Conservation (phyloP, 2,329 filamentous ascomycete species). For the Metarhizium humberi region DNA sequence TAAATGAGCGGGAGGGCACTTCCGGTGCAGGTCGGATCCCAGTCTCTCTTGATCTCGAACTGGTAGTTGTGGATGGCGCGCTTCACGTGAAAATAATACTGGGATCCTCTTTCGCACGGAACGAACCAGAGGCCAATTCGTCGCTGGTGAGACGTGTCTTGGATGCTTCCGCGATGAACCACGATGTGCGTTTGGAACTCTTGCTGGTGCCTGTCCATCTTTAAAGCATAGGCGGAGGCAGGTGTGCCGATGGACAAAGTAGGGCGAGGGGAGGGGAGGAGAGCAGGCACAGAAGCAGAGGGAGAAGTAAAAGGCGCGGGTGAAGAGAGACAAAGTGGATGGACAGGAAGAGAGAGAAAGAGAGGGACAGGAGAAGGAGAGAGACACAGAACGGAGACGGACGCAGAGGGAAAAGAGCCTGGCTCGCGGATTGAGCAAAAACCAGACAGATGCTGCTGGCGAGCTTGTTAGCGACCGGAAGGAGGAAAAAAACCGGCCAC, state of each 20-base stretch:
- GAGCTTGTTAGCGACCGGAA: background rate
- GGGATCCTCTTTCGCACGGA: constrained; percentile 4
- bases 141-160: constrained; percentile 8
- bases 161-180: constrained; percentile 8
- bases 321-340: background rate
- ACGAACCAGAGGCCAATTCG: constrained; percentile 8
- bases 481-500: background rate
- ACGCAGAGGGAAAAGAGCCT: background rate
- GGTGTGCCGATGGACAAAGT: background rate
- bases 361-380: background rate
- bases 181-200: constrained; percentile 8
- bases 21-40: constrained; percentile 8
- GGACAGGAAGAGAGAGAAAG: background rate
- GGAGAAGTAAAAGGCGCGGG: background rate
- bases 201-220: constrained; percentile 1
- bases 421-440: background rate
- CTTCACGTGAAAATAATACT: constrained; percentile 8
- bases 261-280: background rate
- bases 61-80: constrained; percentile 1
- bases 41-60: constrained; percentile 8
- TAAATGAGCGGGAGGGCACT: constrained; percentile 8
- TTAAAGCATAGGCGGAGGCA: background rate
- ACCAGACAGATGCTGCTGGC: background rate
- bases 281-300: background rate
- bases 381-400: no score